A percentile compares a stretch with the other conserved stretches of the same genome.
These are phyloP conservation scores for Cercospora canescens DNA, from an alignment of 2,329 filamentous ascomycete species.

Conservation along the genomic window DNA sequence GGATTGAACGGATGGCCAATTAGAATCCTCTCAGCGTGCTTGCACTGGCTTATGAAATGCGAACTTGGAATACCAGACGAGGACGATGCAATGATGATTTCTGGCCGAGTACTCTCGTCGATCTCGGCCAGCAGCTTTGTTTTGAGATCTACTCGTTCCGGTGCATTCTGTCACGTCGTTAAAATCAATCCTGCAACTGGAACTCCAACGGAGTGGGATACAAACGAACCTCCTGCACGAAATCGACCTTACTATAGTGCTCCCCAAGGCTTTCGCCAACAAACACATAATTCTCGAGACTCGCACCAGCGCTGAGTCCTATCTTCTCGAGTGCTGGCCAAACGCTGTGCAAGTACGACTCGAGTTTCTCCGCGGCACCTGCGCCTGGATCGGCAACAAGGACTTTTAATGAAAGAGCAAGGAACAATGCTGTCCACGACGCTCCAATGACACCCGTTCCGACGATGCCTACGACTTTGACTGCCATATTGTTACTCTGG, in stretches of 20 bases:
- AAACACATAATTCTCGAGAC: no score
- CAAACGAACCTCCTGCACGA: slow-evolving; percentile 44
- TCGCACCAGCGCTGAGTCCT: no score
- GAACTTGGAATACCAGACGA: slow-evolving; percentile 13
- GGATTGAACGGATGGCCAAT: slow-evolving; percentile 53
- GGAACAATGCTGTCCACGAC: slow-evolving; percentile 45
- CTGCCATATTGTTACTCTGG: no score
- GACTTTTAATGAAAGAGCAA: slow-evolving; percentile 40
- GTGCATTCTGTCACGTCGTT: slow-evolving; percentile 9
- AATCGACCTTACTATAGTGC: slow-evolving; percentile 34
- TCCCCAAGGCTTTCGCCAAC: no score
- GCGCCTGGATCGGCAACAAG: slow-evolving; percentile 45
- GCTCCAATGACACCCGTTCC: slow-evolving; percentile 43
- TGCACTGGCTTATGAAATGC: slow-evolving; percentile 21
- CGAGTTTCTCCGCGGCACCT: slow-evolving; percentile 37
- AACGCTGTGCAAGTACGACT: slow-evolving; percentile 24
- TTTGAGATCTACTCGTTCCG: slow-evolving; percentile 44
- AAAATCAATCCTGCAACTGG: slow-evolving; percentile 5
- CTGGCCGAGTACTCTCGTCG: slow-evolving; percentile 29
- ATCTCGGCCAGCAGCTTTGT: slow-evolving; percentile 40
- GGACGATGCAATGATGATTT: slow-evolving; percentile 40
- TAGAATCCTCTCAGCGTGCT: slow-evolving; percentile 35
- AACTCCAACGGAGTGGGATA: no score
- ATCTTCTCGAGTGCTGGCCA: slow-evolving; percentile 24
- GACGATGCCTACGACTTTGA: slow-evolving; percentile 28